Conservation (phyloP, 2,329 filamentous ascomycete genomes). For the Xenosphaeropsis pyriputrescens region DNA sequence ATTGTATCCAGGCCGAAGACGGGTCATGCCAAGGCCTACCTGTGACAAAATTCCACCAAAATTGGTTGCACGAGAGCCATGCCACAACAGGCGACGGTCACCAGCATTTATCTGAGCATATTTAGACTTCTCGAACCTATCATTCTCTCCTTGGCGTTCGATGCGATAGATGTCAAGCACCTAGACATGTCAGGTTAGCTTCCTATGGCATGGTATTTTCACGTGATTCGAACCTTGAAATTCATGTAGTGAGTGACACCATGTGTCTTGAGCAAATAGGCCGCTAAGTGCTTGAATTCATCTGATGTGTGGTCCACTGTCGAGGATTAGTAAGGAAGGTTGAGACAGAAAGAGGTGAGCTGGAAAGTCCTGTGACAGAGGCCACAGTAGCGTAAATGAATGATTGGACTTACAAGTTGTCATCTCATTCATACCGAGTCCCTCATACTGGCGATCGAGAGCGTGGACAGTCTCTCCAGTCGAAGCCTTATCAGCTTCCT, state of each 20-base stretch:
- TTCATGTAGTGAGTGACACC: conserved; percentile 49
- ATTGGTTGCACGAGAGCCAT: conserved; percentile 72
- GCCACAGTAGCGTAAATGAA: too few species aligned
- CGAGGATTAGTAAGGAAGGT: too few species aligned
- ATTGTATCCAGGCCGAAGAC: too few species aligned
- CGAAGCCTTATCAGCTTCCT: conserved; percentile 35
- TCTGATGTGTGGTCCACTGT: too few species aligned
- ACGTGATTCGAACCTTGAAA: conserved; percentile 21
- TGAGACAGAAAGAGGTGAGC: too few species aligned
- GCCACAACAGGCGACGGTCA: conserved; percentile 71
- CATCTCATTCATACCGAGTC: conserved; percentile 65
- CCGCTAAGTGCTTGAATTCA: conserved; percentile 51
- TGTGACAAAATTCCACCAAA: conserved; percentile 66
- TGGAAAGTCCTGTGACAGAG: too few species aligned
- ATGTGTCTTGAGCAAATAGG: conserved; percentile 52
- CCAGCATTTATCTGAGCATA: conserved; percentile 23
- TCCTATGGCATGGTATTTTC: too few species aligned
- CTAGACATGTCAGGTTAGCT: conserved; percentile 10
- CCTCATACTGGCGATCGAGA: conserved; percentile 59
- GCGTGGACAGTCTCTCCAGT: conserved; percentile 34
- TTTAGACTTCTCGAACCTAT: conserved; percentile 46
- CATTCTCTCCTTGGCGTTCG: conserved; percentile 56
- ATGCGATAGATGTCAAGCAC: conserved; percentile 73
- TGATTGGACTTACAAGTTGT: conserved; percentile 24
- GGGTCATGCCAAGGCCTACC: too few species aligned